Evolutionary conservation across 2,329 filamentous ascomycete genomes (phyloP).

Genomic region (Pseudofabraea citricarpa): DNA sequence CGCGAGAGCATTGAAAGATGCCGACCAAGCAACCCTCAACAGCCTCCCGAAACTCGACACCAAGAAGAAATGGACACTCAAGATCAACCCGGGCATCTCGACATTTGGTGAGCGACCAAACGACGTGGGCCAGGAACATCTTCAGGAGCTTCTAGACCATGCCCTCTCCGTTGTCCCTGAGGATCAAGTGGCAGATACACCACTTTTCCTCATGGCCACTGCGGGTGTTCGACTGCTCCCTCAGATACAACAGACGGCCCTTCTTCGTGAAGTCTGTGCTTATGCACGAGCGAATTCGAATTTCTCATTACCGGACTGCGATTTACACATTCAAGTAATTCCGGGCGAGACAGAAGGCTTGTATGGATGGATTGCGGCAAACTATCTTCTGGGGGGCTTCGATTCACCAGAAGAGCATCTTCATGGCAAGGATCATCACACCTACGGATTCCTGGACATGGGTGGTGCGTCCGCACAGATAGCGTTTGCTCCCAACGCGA

Average conservation of each 20-base stretch:
- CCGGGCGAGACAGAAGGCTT: constrained; percentile 91
- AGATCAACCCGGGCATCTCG: constrained; percentile 89
- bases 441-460: constrained; percentile 98
- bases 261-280: constrained; percentile 75
- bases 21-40: constrained; percentile 53
- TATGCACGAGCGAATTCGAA: constrained; percentile 73
- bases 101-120: constrained; percentile 77
- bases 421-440: constrained; percentile 85
- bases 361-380: constrained; percentile 96
- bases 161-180: constrained; percentile 73
- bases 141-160: constrained; percentile 75
- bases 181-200: constrained; percentile 75
- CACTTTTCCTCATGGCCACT: constrained; percentile 91
- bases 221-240: constrained; percentile 89
- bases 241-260: constrained; percentile 62
- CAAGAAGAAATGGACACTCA: constrained; percentile 84
- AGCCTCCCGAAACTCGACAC: constrained; percentile 77
- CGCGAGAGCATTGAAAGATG: constrained; percentile 58
- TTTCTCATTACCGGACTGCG: constrained; percentile 88
- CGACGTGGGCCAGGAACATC: constrained; percentile 74
- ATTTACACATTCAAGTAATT: constrained; percentile 86
- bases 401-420: constrained; percentile 68
- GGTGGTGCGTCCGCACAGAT: constrained; percentile 97
- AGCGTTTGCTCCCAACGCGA: constrained; percentile 90
- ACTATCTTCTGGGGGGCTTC: constrained; percentile 90